Evolutionary conservation across 371 early-diverging fungal species (phyloP).

Genomic region (Massospora cicadina): DNA sequence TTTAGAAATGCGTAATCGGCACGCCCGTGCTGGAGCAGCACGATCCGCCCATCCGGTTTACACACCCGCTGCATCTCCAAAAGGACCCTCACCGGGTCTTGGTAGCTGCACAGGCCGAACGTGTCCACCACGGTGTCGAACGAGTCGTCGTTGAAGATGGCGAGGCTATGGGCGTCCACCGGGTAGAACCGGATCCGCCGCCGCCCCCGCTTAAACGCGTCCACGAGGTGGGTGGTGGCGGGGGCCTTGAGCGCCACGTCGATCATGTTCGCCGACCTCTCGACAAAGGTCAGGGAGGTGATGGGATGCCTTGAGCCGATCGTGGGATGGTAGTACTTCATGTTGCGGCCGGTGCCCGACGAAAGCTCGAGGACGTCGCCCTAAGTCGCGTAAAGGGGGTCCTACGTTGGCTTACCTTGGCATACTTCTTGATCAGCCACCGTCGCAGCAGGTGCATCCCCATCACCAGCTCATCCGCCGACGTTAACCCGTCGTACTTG

Average conservation of each 20-base stretch:
- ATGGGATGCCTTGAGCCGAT: constrained; percentile 14
- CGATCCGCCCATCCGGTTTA: constrained; percentile 34
- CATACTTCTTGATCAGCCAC: not conserved
- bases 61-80: constrained; percentile 39
- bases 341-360: constrained; percentile 54
- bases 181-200: constrained; percentile 3
- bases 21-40: constrained; percentile 65
- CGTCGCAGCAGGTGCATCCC: not conserved
- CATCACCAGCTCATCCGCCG: not conserved
- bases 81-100: constrained; percentile 45
- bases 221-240: constrained; percentile 20
- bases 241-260: constrained; percentile 27
- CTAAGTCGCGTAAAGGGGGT: not conserved
- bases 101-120: constrained; percentile 59
- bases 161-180: constrained; percentile 22
- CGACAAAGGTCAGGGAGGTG: constrained; percentile 28
- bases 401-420: not conserved
- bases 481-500: not conserved
- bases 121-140: constrained; percentile 67
- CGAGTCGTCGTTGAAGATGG: constrained; percentile 18
- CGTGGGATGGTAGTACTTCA: constrained; percentile 28
- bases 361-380: constrained; percentile 42
- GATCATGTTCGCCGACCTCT: constrained; percentile 38
- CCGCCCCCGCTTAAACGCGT: constrained; percentile 17
- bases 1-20: constrained; percentile 43